Percentiles rank a stretch among this genome's conserved stretches.
Evolutionary conservation across 116 monocot genomes (phyloP).

Genomic region (Dioscorea cayenensis): DNA sequence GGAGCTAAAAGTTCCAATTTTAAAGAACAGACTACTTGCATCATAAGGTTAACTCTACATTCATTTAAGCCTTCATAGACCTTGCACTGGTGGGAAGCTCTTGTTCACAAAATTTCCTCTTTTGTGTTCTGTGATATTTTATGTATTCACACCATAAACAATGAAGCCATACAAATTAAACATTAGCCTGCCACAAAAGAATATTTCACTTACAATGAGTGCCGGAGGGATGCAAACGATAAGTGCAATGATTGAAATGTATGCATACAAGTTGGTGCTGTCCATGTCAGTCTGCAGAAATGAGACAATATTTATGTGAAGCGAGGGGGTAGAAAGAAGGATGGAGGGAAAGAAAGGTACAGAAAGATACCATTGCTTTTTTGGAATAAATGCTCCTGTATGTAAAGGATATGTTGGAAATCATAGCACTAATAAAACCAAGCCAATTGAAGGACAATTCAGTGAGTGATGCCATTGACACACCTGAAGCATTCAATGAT

Average conservation of each 20-base stretch:
- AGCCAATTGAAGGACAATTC: conserved; percentile 98
- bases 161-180: not conserved
- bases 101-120: too few species aligned
- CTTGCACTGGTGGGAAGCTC: too few species aligned
- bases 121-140: too few species aligned
- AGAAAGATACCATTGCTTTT: conserved; percentile 81
- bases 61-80: too few species aligned
- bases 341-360: conserved; percentile 1
- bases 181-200: not conserved
- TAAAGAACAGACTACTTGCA: too few species aligned
- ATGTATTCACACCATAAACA: not conserved
- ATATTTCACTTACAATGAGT: conserved; percentile 56
- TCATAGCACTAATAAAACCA: conserved; percentile 98
- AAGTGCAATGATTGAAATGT: conserved; percentile 92
- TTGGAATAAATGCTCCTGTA: conserved; percentile 97
- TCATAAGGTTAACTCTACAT: too few species aligned
- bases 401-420: conserved; percentile 97
- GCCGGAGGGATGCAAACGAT: conserved; percentile 92
- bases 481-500: conserved; percentile 48
- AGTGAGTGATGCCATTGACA: conserved; percentile 93
- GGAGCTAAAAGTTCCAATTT: too few species aligned
- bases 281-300: conserved; percentile 87
- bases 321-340: not conserved
- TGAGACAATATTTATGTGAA: not conserved
- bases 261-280: conserved; percentile 98